Evolutionary conservation across 2,329 filamentous ascomycete genomes (phyloP).

Genomic region (Microsporum ferrugineum): DNA sequence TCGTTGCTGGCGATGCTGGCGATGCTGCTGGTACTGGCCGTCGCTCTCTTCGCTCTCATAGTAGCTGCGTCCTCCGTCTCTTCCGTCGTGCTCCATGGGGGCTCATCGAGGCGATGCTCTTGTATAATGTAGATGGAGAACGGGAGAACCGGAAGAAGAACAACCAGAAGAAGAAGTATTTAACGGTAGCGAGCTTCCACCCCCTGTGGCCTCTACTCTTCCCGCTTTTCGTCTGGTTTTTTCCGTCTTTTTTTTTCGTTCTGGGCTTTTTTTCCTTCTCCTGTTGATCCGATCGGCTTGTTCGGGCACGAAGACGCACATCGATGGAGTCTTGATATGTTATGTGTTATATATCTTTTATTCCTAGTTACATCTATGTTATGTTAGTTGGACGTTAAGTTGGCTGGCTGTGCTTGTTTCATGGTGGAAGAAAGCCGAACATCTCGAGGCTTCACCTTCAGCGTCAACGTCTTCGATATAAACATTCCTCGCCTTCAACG

Average conservation of each 20-base stretch:
- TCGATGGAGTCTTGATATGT: not conserved
- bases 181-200: not conserved
- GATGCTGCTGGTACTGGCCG: not conserved
- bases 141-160: no score
- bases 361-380: no score
- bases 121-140: no score
- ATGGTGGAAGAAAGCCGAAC: no score
- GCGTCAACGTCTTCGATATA: no score
- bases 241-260: not conserved
- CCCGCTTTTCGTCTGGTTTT: not conserved
- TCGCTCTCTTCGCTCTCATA: not conserved
- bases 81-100: not conserved
- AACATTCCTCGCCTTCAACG: no score
- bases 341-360: not conserved
- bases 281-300: not conserved
- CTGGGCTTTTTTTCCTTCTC: not conserved
- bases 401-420: no score
- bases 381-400: no score
- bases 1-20: not conserved
- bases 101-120: not conserved
- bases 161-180: not conserved
- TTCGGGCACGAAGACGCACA: not conserved
- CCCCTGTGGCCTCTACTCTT: not conserved
- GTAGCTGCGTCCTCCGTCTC: not conserved
- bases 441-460: no score